phyloP scores from a whole-genome alignment of 2,329 filamentous ascomycete genomes.

The Penicillium sp. region DNA sequence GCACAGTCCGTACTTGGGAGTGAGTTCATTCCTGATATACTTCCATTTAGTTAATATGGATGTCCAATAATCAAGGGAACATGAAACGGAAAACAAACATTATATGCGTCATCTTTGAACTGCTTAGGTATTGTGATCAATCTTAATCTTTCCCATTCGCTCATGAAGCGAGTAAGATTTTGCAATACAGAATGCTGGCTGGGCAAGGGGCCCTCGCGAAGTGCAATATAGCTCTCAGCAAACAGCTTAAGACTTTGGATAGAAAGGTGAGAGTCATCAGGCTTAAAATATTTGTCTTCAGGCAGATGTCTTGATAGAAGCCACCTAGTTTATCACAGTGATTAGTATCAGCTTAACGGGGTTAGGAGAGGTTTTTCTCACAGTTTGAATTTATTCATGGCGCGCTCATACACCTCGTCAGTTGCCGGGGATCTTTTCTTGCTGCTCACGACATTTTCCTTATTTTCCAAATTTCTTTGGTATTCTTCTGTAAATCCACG shows the following conservation, averaged over 20 bases:
- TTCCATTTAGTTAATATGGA: not conserved
- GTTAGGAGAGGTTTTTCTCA: not conserved
- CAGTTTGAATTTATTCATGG: not conserved
- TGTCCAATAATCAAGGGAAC: too few species aligned
- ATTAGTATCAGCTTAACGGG: not conserved
- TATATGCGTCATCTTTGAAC: not conserved
- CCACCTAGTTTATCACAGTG: not conserved
- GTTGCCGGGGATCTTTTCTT: too few species aligned
- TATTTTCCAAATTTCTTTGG: too few species aligned
- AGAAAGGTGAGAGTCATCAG: not conserved
- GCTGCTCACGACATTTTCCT: too few species aligned
- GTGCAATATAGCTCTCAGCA: not conserved
- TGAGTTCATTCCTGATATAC: slow-evolving; percentile 4
- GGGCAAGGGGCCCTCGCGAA: not conserved
- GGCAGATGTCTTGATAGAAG: not conserved
- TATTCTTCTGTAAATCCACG: too few species aligned
- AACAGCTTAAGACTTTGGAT: not conserved
- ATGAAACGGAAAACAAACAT: not conserved
- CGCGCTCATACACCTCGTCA: too few species aligned
- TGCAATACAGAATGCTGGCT: not conserved
- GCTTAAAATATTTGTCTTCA: not conserved
- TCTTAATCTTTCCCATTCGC: not conserved
- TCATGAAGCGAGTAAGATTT: not conserved
- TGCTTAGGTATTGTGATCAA: not conserved
- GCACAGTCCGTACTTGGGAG: not conserved